phyloP scores from a whole-genome alignment of 495 filamentous ascomycete species.

The Cryomyces antarcticus region DNA sequence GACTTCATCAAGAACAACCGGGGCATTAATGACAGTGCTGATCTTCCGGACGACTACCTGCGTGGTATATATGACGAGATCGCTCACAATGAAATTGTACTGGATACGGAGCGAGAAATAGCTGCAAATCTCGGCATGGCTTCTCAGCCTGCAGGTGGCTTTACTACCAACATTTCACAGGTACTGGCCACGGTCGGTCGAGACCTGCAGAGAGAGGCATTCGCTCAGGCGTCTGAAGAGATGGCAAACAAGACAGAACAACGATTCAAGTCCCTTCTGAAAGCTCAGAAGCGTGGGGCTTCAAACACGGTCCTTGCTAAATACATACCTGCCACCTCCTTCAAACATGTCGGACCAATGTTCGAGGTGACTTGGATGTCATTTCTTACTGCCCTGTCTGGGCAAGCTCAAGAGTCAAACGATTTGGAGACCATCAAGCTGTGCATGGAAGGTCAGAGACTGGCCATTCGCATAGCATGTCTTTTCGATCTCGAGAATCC shows the following conservation, averaged over 20 bases:
- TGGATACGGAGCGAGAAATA: constrained; percentile 74
- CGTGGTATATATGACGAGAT: constrained; percentile 84
- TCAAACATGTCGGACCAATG: constrained; percentile 92
- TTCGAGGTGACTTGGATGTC: constrained; percentile 99
- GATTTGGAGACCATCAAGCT: constrained; percentile 77
- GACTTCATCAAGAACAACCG: constrained; percentile 99
- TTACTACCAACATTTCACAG: constrained; percentile 75
- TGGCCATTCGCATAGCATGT: constrained; percentile 81
- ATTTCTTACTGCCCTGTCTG: constrained; percentile 81
- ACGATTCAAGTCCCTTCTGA: constrained; percentile 74
- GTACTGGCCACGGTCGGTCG: constrained; percentile 77
- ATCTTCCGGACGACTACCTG: constrained; percentile 86
- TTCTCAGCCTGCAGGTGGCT: constrained; percentile 39
- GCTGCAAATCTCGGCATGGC: constrained; percentile 51
- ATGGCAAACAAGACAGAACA: constrained; percentile 80
- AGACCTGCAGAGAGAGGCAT: constrained; percentile 82
- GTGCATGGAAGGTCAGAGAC: constrained; percentile 87
- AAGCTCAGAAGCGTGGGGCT: constrained; percentile 60
- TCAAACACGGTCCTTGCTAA: constrained; percentile 44
- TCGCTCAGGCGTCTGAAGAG: constrained; percentile 83
- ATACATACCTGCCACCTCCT: constrained; percentile 82
- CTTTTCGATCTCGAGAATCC: constrained; percentile 82
- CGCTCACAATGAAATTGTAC: constrained; percentile 72
- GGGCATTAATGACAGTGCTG: constrained; percentile 91
- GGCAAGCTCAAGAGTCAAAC: constrained; percentile 74